Evolutionary conservation across 1,284 basidiomycete species (phyloP).

Genomic region (Tremellales sp.): DNA sequence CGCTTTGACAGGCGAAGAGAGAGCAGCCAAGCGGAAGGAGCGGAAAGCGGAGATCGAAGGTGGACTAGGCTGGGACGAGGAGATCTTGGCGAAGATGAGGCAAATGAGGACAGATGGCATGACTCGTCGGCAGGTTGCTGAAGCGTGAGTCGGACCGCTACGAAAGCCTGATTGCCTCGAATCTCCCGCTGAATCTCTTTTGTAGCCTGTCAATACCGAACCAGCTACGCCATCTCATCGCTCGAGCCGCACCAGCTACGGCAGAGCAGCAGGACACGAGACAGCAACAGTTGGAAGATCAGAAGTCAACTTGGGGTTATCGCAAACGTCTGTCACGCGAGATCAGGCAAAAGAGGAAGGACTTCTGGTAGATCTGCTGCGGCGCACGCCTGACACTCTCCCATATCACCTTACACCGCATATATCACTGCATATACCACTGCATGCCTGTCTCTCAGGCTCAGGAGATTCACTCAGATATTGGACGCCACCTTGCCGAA

Average conservation of each 20-base stretch:
- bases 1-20: constrained; percentile 30
- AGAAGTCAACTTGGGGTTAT: constrained; percentile 35
- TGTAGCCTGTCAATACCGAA: constrained; percentile 23
- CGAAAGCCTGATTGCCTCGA: background rate
- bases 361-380: constrained; percentile 43
- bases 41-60: constrained; percentile 10
- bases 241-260: constrained; percentile 33
- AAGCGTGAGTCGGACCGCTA: constrained; percentile 28
- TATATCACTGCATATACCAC: too few relatives aligned
- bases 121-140: constrained; percentile 29
- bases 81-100: constrained; percentile 25
- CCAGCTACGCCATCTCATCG: constrained; percentile 26
- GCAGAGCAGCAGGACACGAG: constrained; percentile 14
- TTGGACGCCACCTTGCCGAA: too few relatives aligned
- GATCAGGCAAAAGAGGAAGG: constrained; percentile 37
- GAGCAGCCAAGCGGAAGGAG: constrained; percentile 15
- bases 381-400: too few relatives aligned
- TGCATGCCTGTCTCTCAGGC: too few relatives aligned
- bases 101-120: constrained; percentile 26
- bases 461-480: too few relatives aligned
- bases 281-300: constrained; percentile 13
- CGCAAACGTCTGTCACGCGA: constrained; percentile 33
- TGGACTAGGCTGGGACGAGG: constrained; percentile 18
- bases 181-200: background rate
- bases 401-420: too few relatives aligned